phyloP scores from a whole-genome alignment of 192 early-diverging fungal species.

The Linnemannia schmuckeri region DNA sequence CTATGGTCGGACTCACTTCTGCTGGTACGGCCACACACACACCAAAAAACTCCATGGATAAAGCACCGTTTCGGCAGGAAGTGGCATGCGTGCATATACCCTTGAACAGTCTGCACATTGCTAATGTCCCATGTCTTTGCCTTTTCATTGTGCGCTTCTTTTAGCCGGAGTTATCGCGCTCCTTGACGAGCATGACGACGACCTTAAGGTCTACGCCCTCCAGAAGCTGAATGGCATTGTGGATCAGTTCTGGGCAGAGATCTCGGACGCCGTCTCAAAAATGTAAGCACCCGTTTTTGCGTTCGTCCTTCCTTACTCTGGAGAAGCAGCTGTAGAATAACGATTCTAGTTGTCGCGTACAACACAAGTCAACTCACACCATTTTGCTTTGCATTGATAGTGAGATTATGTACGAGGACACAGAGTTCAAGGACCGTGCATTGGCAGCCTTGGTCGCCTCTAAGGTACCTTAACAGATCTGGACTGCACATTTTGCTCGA shows the following conservation, averaged over 20 bases:
- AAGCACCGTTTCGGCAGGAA: background rate
- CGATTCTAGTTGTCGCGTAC: background rate
- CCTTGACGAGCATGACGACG: conserved; percentile 92
- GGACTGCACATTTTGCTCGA: background rate
- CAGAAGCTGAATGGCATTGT: conserved; percentile 90
- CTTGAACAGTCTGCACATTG: background rate
- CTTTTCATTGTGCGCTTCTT: background rate
- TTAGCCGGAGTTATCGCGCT: conserved; percentile 92
- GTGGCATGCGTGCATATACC: background rate
- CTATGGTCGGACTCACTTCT: conserved; percentile 62
- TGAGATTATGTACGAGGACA: conserved; percentile 96
- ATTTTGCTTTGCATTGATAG: conserved; percentile 60
- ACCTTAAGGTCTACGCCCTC: conserved; percentile 94
- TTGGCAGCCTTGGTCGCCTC: conserved; percentile 97
- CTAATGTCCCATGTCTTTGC: background rate
- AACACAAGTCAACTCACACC: background rate
- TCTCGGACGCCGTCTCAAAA: conserved; percentile 91
- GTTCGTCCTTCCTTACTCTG: too few relatives aligned
- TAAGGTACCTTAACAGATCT: conserved; percentile 71
- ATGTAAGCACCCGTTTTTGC: conserved; percentile 70
- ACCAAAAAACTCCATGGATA: background rate
- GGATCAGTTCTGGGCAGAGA: conserved; percentile 98
- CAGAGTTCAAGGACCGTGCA: conserved; percentile 83
- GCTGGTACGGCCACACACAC: conserved; percentile 33
- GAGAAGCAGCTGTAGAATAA: background rate